phyloP scores from a whole-genome alignment of 2,329 filamentous ascomycete species.

The Myriosclerotinia duriaeana region DNA sequence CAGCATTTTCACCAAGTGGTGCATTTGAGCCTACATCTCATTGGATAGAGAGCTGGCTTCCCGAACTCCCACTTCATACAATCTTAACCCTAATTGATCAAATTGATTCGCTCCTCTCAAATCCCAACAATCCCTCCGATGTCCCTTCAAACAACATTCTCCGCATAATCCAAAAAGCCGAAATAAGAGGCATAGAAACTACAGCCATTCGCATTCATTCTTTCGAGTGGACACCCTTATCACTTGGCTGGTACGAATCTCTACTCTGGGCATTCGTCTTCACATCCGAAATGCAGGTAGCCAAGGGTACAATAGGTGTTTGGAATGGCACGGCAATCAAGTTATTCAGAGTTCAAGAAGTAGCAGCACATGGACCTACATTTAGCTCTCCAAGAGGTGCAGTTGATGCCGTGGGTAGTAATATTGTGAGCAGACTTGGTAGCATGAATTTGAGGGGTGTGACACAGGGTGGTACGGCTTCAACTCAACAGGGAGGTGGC shows the following conservation, averaged over 20 bases:
- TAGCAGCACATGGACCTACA: conserved; percentile 74
- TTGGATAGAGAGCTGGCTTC: conserved; percentile 96
- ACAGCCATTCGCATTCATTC: conserved; percentile 76
- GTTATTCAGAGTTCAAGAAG: conserved; percentile 87
- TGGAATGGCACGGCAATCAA: conserved; percentile 91
- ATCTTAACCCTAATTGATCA: conserved; percentile 75
- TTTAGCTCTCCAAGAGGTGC: conserved; percentile 83
- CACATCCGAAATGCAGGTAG: conserved; percentile 81
- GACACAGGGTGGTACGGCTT: conserved; percentile 21
- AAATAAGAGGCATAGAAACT: conserved; percentile 71
- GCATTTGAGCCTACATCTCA: conserved; percentile 74
- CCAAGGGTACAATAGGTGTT: conserved; percentile 82
- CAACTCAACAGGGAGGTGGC: conserved; percentile 3
- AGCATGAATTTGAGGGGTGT: conserved; percentile 53
- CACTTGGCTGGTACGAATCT: conserved; percentile 93
- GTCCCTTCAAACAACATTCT: conserved; percentile 49
- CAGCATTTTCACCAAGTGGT: conserved; percentile 55
- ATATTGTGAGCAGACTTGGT: conserved; percentile 82
- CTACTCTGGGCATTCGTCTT: conserved; percentile 94
- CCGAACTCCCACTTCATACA: conserved; percentile 84
- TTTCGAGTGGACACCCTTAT: conserved; percentile 90
- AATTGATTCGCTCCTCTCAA: conserved; percentile 56
- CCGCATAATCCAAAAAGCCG: conserved; percentile 57
- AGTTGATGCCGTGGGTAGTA: conserved; percentile 89
- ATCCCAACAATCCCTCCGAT: conserved; percentile 48